Conservation (phyloP, 1,284 basidiomycete species). For the Violaceomyces palustris region DNA sequence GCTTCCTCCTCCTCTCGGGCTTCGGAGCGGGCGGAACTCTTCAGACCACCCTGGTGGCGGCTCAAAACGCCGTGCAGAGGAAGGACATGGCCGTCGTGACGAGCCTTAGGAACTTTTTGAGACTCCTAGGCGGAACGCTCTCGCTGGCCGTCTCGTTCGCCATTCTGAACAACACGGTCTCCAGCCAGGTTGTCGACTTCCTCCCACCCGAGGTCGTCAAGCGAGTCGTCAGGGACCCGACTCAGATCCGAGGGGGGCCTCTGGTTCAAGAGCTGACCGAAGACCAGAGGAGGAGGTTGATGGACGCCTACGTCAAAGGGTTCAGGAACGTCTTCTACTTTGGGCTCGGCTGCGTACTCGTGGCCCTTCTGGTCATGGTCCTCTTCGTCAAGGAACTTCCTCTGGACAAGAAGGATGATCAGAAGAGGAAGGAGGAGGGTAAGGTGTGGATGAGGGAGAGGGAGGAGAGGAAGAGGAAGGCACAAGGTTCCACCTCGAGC, state of each 20-base stretch:
- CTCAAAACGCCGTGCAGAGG: slow-evolving; percentile 65
- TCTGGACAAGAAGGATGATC: slow-evolving; percentile 61
- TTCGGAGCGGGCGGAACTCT: slow-evolving; percentile 63
- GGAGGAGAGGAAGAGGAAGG: too few species aligned
- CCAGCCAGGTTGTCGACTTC: slow-evolving; percentile 2
- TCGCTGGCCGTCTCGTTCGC: slow-evolving; percentile 63
- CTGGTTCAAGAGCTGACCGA: too few species aligned
- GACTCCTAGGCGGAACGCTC: slow-evolving; percentile 64
- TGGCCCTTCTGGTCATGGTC: slow-evolving; percentile 50
- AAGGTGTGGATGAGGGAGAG: slow-evolving; percentile 45
- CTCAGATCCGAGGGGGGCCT: slow-evolving; percentile 7
- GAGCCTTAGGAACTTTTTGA: slow-evolving; percentile 65
- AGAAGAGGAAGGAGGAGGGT: slow-evolving; percentile 54
- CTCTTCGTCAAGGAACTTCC: slow-evolving; percentile 61
- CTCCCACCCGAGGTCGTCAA: slow-evolving; percentile 6
- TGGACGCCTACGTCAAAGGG: slow-evolving; percentile 60
- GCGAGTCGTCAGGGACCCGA: slow-evolving; percentile 22
- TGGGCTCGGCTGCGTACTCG: slow-evolving; percentile 19
- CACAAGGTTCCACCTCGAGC: too few species aligned
- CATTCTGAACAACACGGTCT: slow-evolving; percentile 40
- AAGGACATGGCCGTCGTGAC: slow-evolving; percentile 69
- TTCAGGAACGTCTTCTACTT: slow-evolving; percentile 60
- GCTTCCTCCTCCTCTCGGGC: slow-evolving; percentile 65
- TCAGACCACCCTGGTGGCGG: slow-evolving; percentile 58
- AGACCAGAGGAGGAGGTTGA: too few species aligned